A percentile compares a stretch with the other conserved stretches of the same genome.
Evolutionary conservation across 192 early-diverging fungal species (phyloP).

Genomic region (Pecoramyces ruminantium): DNA sequence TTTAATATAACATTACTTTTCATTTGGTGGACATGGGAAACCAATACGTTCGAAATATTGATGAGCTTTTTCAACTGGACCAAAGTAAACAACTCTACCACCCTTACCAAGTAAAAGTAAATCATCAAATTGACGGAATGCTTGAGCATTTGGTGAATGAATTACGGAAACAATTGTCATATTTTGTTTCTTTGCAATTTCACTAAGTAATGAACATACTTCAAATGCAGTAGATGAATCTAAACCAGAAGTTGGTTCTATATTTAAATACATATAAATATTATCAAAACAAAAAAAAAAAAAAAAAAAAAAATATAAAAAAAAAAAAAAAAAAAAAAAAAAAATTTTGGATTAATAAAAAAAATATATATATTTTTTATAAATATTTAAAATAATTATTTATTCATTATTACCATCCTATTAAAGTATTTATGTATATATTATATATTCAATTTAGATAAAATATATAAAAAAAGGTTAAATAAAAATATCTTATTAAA

Average conservation of each 20-base stretch:
- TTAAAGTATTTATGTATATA: too few species aligned
- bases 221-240: conserved; percentile 47
- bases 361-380: too few species aligned
- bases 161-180: conserved; percentile 70
- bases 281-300: conserved; percentile 12
- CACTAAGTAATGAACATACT: conserved; percentile 36
- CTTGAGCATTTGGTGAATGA: conserved; percentile 73
- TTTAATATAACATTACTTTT: too few species aligned
- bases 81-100: conserved; percentile 42
- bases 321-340: conserved; percentile 4
- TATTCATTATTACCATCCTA: too few species aligned
- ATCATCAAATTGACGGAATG: conserved; percentile 71
- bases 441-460: too few species aligned
- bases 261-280: conserved; percentile 19
- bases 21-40: conserved; percentile 39
- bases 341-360: too few species aligned
- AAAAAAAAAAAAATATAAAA: conserved; percentile 16
- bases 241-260: conserved; percentile 56
- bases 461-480: too few species aligned
- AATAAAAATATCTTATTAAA: too few species aligned
- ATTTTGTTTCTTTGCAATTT: conserved; percentile 36
- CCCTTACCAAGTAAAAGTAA: conserved; percentile 53
- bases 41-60: conserved; percentile 27
- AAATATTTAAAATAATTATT: too few species aligned
- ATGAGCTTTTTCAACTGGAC: conserved; percentile 22